Evolutionary conservation across 371 early-diverging fungal genomes (phyloP), one percentile per base, ranked within the genome.

Genomic region (Mortierella sp.): DNA sequence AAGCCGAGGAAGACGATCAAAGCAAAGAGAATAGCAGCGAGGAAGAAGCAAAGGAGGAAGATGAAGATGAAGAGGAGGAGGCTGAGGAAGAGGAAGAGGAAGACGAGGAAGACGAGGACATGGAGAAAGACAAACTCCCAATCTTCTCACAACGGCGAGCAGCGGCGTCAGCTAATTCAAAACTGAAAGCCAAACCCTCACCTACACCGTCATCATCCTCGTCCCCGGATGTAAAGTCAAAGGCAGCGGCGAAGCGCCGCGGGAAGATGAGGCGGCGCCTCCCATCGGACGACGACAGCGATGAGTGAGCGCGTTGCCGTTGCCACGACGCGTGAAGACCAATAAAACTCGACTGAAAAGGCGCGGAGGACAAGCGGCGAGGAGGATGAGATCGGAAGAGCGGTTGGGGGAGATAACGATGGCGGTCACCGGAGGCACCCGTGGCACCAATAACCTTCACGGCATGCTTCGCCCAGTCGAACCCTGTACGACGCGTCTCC

Each of bases 101-200:
- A 16, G 60, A 56, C 1, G 53, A 58, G 8, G 64, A 74, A 13
- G 61, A 63, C 0, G 68, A 74, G n/a, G 56, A 62, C 10, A 8
- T 24, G 2, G 57, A 58, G 41, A 66, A 46, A 29, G 52, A 54
- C 28, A 67, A 73, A 43, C 67, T 54, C 13, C 62, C 67, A 3
- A n/a, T 73, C 13, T 67, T 59, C 39, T 67, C 73, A 0, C 67
- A 73, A 17, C 53, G 73, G n/a, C 54, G 48, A 17, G 73, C 73
- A 13, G 73, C 73, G 4, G 73, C 63, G 0, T 63, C 63, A 8
- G 73, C 73, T 56, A 73, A 73, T 43, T 63, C 73, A 10, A 73
- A 73, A 29, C 41, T 73, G 25, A 50, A 57, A 49, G 27, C 66
- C 51, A 72, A 65, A 22, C 13, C 58, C 17, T 57, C 61, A 13